Evolutionary conservation across 768 basidiomycete species (phyloP).

Genomic region (Russula lepida): DNA sequence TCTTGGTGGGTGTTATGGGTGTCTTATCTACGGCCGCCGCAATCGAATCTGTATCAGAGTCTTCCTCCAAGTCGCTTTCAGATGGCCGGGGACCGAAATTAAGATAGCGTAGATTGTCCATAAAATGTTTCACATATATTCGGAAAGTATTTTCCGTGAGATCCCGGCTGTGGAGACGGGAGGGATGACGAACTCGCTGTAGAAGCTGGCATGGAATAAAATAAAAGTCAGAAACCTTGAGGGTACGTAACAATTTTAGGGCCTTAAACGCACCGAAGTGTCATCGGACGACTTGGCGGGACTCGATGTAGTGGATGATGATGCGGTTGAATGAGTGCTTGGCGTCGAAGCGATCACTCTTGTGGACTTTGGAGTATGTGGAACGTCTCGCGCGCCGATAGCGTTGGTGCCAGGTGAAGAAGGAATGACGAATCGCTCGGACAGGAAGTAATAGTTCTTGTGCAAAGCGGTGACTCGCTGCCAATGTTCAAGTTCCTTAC

Average conservation of each 20-base stretch:
- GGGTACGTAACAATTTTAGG: not conserved
- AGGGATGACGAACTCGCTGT: constrained; percentile 61
- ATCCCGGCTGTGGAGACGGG: constrained; percentile 54
- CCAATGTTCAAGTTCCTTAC: constrained; percentile 17
- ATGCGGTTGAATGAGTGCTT: not conserved
- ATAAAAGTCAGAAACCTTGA: not conserved
- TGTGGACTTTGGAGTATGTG: constrained; percentile 12
- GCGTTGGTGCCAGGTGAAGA: not conserved
- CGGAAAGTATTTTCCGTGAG: constrained; percentile 66
- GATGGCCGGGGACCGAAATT: not conserved
- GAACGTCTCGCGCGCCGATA: not conserved
- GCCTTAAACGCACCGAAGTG: constrained; percentile 12
- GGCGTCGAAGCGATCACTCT: not conserved
- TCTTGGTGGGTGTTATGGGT: constrained; percentile 35
- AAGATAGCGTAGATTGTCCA: constrained; percentile 43
- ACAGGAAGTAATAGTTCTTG: constrained; percentile 5
- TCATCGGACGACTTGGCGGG: constrained; percentile 11
- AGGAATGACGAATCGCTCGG: constrained; percentile 17
- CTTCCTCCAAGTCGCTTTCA: not conserved
- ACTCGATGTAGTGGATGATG: constrained; percentile 11
- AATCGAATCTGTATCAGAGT: constrained; percentile 3
- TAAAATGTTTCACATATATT: constrained; percentile 71
- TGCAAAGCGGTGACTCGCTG: constrained; percentile 11
- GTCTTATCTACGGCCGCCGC: not conserved
- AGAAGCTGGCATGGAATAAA: constrained; percentile 25